Evolutionary conservation across 768 basidiomycete species (phyloP).

Genomic region (Piloderma croceum): DNA sequence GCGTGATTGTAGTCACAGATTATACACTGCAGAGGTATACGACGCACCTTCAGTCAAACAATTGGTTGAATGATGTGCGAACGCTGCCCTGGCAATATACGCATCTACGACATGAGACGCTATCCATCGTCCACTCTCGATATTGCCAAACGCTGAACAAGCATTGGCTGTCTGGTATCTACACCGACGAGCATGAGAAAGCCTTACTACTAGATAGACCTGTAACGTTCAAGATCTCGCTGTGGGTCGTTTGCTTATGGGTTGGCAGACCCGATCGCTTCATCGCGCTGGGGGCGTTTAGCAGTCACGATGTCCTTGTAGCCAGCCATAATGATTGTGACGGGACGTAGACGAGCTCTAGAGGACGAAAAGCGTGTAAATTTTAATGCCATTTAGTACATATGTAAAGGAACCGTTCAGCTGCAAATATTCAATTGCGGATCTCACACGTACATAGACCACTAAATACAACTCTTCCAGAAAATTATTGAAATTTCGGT

Average conservation of each 20-base stretch:
- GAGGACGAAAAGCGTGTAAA: no score
- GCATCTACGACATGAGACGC: slow-evolving; percentile 39
- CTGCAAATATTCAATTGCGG: no score
- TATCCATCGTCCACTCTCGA: slow-evolving; percentile 39
- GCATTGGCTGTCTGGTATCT: background rate
- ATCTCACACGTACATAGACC: no score
- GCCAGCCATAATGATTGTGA: no score
- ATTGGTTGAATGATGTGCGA: slow-evolving; percentile 64
- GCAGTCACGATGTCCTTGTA: slow-evolving; percentile 29
- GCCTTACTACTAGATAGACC: slow-evolving; percentile 37
- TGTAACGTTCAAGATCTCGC: slow-evolving; percentile 40
- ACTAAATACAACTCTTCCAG: no score
- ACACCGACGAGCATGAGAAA: background rate
- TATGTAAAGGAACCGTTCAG: no score
- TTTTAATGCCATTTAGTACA: no score
- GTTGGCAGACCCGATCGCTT: slow-evolving; percentile 26
- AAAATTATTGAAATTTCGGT: no score
- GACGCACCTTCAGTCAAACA: slow-evolving; percentile 72
- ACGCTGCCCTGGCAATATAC: slow-evolving; percentile 40
- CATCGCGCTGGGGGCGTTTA: slow-evolving; percentile 34
- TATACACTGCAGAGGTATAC: background rate
- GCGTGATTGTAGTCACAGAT: background rate
- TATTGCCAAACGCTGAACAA: slow-evolving; percentile 31
- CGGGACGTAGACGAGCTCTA: no score
- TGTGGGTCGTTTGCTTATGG: slow-evolving; percentile 23